Base-by-base conservation (phyloP, 768 basidiomycete genomes). In the Agaricus blazei region DNA sequence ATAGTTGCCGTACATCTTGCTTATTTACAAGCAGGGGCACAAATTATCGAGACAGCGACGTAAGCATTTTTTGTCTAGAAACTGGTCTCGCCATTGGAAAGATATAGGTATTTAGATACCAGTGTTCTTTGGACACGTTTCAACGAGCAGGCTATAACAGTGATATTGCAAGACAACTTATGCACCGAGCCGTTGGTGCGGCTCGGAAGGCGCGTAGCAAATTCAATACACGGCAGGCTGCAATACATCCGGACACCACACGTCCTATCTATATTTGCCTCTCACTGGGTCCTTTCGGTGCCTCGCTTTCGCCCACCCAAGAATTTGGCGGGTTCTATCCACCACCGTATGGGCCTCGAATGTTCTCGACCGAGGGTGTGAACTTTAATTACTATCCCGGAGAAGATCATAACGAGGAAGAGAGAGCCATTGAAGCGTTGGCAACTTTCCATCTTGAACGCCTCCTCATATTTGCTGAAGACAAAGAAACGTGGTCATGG, bases 261-360 rank as follows among this genome's bases (percentile, higher is more conserved):
- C 48, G 31, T 41, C 66, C 68, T 47, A 64, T 78, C 59, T 74
- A 70, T 27, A 76, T 92, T 36, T 85, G 81, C 2, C 74, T 93
- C 4, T 90, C 87, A 4, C 68, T 91, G 28, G 90, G 90, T 15
- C 84, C 88, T 0, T 90, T 80, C 62, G 89, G 90, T 37, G 85
- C 87, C 1, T 84, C 79, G 4, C 71, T 89, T 14, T 64, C 67
- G 6, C 82, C 84, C 0, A 77, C 86, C 51, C 84, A 88, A 56
- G 90, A 93, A 64, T 91, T 85, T 62, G 75, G 78, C 56, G 90
- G 88, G 6, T 72, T 79, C 59, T 92, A 90, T 63, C 90, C 90
- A 1, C 83, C 85, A 0, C 87, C 88, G 0, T 90, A 78, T 62
- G 88, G 88, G 1, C 88, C 88, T 2, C 72, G 67, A 54, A 76